phyloP scores from a whole-genome alignment of 1,139 yeast species.

The Debaryomyces sp. region DNA sequence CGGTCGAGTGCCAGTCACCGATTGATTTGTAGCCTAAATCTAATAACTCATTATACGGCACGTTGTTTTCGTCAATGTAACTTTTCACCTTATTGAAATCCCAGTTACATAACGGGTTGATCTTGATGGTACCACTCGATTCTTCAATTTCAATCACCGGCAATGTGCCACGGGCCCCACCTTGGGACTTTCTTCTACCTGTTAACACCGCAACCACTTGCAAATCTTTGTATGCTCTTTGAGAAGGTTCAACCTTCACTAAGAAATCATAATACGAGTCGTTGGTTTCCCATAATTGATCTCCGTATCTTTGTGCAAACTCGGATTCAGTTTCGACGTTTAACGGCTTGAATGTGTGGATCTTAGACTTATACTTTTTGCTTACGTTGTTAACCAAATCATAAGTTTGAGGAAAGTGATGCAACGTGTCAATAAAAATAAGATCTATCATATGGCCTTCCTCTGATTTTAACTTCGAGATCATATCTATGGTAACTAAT shows the following conservation, averaged over 20 bases:
- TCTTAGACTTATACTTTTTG: conserved; percentile 52
- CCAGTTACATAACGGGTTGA: conserved; percentile 91
- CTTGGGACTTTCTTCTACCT: conserved; percentile 90
- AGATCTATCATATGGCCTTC: conserved; percentile 60
- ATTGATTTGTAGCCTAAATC: conserved; percentile 88
- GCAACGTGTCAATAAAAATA: conserved; percentile 86
- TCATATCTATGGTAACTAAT: conserved; percentile 80
- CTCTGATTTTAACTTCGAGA: conserved; percentile 52
- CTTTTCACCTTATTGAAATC: conserved; percentile 68
- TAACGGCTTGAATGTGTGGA: conserved; percentile 69
- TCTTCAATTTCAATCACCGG: conserved; percentile 79
- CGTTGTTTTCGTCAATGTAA: conserved; percentile 69
- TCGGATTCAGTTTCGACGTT: conserved; percentile 61
- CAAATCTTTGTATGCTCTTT: conserved; percentile 76
- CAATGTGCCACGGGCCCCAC: conserved; percentile 76
- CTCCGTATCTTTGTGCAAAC: conserved; percentile 71
- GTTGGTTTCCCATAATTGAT: conserved; percentile 78
- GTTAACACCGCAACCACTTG: conserved; percentile 83
- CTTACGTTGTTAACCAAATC: conserved; percentile 67
- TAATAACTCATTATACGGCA: conserved; percentile 83
- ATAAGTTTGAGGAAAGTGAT: conserved; percentile 91
- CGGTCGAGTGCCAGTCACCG: conserved; percentile 96
- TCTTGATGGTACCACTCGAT: conserved; percentile 70
- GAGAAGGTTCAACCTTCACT: conserved; percentile 92
- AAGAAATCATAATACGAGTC: conserved; percentile 82